Evolutionary conservation across 257 asterid genomes (phyloP), one percentile per base, ranked within the genome.

Genomic region (Ilex aquifolium): DNA sequence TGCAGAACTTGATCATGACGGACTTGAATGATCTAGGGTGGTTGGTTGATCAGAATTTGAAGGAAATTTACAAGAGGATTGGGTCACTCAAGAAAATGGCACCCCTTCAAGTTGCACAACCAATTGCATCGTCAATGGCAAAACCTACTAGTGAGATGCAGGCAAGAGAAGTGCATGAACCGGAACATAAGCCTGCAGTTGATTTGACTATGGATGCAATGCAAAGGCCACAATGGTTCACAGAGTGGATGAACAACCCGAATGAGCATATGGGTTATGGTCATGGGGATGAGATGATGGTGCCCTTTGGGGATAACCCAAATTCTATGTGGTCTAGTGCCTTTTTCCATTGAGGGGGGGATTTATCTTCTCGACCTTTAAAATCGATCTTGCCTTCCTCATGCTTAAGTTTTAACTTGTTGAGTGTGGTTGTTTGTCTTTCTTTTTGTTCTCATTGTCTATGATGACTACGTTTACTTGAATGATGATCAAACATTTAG

Each of bases 1-100:
- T 85, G 44, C 80, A 79, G 13, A 79, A 74, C 17, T 17, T 90
- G 66, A 74, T 29, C 0, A 31, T 81, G 55, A 68, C 80, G 3
- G 97, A 90, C 42, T 61, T 90, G 65, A 79, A 80, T 53, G 94
- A 90, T 30, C 65, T 90, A 56, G 82, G 77, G 4, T 90, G 95
- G 86, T 31, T 90, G 56, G 27, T 90, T 27, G 95, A 85, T 10
- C 88, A 74, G 60, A 82, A 75, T 9, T 59, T 90, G 60, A 83
- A 87, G 79, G 95, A 85, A 61, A 79, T 90, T 36, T 62, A 69
- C 46, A 85, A 76, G 74, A 77, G 89, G 79, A 68, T 83, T n/a
- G 90, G 84, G 1, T 63, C 10, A 10, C 70, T 84, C 31, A 74
- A 76, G 66, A 89, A 81, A 68, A 68, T 21, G 21, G 32, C 46